A percentile compares a stretch with the other conserved stretches of the same genome.
Conservation (phyloP, 2,329 filamentous ascomycete species). For the Incumbomyces delicatus region DNA sequence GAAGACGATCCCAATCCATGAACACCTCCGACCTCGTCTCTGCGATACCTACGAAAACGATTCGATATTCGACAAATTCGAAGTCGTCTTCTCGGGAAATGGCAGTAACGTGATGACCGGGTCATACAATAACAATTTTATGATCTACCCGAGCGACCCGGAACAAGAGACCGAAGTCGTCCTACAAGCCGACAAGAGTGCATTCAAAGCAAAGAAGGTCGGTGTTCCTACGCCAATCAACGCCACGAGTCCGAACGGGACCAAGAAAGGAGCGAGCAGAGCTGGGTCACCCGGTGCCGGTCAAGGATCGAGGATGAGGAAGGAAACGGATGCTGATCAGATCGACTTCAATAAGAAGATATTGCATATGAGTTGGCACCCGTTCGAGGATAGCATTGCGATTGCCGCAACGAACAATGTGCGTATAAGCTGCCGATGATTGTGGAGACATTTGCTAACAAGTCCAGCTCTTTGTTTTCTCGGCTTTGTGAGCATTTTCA, state of each 20-base stretch:
- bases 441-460: background rate
- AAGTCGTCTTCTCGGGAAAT: conserved; percentile 96
- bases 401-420: conserved; percentile 99
- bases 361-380: conserved; percentile 99
- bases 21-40: conserved; percentile 83
- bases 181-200: conserved; percentile 93
- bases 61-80: conserved; percentile 99
- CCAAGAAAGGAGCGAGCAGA: conserved; percentile 81
- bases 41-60: conserved; percentile 99
- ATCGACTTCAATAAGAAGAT: conserved; percentile 99
- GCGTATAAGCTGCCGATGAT: conserved; percentile 37
- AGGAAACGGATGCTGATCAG: conserved; percentile 97
- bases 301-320: conserved; percentile 89
- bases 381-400: conserved; percentile 97
- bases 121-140: conserved; percentile 99
- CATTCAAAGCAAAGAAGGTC: conserved; percentile 99
- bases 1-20: conserved; percentile 98
- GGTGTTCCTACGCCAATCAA: conserved; percentile 97
- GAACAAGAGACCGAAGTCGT: conserved; percentile 96
- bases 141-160: conserved; percentile 97
- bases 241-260: conserved; percentile 57
- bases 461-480: conserved; percentile 66
- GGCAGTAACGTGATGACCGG: conserved; percentile 99
- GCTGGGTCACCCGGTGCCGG: conserved; percentile 72
- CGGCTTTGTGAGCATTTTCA: conserved; percentile 47